Conservation (phyloP, 805 yeast genomes). For the Wickerhamomyces bovis region DNA sequence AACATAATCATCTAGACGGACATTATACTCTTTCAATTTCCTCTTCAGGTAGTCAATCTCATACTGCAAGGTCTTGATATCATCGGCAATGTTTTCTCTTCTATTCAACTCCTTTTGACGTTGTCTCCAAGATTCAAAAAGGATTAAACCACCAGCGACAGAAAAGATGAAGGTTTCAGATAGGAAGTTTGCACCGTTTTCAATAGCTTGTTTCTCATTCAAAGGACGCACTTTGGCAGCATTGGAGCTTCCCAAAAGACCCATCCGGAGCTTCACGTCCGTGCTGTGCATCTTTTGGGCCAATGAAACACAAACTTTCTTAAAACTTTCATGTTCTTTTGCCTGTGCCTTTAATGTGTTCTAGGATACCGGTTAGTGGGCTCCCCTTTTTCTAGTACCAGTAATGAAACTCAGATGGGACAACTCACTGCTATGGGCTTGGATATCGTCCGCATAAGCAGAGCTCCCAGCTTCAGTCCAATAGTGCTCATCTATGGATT, state of each 20-base stretch:
- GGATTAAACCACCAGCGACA: slow-evolving; percentile 71
- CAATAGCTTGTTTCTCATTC: slow-evolving; percentile 77
- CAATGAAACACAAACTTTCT: slow-evolving; percentile 52
- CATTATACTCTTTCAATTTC: slow-evolving; percentile 38
- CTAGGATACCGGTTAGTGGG: slow-evolving; percentile 15
- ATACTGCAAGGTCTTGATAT: slow-evolving; percentile 60
- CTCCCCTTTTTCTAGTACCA: too few species aligned
- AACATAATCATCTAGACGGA: slow-evolving; percentile 42
- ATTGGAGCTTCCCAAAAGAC: slow-evolving; percentile 31
- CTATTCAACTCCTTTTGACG: slow-evolving; percentile 56
- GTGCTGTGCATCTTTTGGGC: slow-evolving; percentile 70
- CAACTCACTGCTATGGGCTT: slow-evolving; percentile 67
- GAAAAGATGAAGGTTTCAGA: slow-evolving; percentile 74
- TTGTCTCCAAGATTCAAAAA: slow-evolving; percentile 66
- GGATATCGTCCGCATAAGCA: slow-evolving; percentile 67
- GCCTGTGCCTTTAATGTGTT: slow-evolving; percentile 68
- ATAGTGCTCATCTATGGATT: slow-evolving; percentile 56
- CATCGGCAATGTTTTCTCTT: slow-evolving; percentile 65
- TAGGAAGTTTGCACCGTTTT: slow-evolving; percentile 72
- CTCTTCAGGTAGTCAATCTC: slow-evolving; percentile 56
- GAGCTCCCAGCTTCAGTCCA: slow-evolving; percentile 66
- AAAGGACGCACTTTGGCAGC: slow-evolving; percentile 59
- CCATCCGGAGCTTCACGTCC: slow-evolving; percentile 57
- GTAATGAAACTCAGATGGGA: too few species aligned
- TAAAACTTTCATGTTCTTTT: slow-evolving; percentile 60